phyloP scores from a whole-genome alignment of 352 stramenopile genomes.

The Pythium aquatile region DNA sequence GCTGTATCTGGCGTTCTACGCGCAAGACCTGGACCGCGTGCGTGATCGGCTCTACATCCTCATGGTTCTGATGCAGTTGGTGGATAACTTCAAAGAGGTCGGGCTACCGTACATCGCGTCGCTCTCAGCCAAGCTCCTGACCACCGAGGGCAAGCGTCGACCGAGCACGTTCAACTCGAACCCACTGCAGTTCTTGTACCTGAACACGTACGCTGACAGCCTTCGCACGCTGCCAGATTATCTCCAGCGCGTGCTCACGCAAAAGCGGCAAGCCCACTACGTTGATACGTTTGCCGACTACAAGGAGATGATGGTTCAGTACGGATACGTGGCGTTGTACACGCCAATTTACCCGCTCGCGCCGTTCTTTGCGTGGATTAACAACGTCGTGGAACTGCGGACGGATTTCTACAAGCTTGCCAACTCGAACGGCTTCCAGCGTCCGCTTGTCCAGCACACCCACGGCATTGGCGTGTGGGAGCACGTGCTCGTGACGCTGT shows the following conservation, averaged over 20 bases:
- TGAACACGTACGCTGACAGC: neutral
- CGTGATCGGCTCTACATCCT: slow-evolving; percentile 68
- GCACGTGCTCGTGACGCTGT: slow-evolving; percentile 91
- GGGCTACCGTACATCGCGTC: slow-evolving; percentile 51
- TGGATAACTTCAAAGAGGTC: slow-evolving; percentile 76
- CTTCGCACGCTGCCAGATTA: slow-evolving; percentile 26
- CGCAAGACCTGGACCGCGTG: slow-evolving; percentile 50
- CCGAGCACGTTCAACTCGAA: slow-evolving; percentile 5
- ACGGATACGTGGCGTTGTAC: slow-evolving; percentile 92
- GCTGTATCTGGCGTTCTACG: slow-evolving; percentile 68
- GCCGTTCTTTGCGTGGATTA: slow-evolving; percentile 88
- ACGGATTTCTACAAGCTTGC: slow-evolving; percentile 92
- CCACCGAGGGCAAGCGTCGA: slow-evolving; percentile 41
- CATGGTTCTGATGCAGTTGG: slow-evolving; percentile 57
- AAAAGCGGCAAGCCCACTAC: slow-evolving; percentile 63
- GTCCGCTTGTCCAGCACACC: slow-evolving; percentile 86
- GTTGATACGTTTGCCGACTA: slow-evolving; percentile 68
- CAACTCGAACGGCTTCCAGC: slow-evolving; percentile 82
- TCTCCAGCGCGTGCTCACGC: slow-evolving; percentile 51
- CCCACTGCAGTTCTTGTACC: slow-evolving; percentile 4
- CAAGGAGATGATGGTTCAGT: slow-evolving; percentile 89
- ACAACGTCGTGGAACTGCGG: slow-evolving; percentile 90
- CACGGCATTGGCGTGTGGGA: slow-evolving; percentile 93
- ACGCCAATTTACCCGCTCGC: slow-evolving; percentile 89
- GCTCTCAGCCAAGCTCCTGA: slow-evolving; percentile 41